Base-by-base conservation (phyloP, 176 grass and related monocot species). In the Tillandsia fasciculata region DNA sequence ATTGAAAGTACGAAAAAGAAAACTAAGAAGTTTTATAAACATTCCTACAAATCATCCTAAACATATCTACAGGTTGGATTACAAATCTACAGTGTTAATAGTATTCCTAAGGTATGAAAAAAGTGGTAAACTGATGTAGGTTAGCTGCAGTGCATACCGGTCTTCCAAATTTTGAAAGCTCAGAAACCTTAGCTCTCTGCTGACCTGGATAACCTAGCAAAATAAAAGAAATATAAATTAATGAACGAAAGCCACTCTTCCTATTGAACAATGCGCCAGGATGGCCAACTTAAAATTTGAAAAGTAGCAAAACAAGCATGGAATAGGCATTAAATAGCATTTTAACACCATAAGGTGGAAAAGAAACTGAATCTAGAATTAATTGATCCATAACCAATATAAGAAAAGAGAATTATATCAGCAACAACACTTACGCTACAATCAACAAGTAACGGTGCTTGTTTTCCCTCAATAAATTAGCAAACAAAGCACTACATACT, bases 121-220 rank as follows among this genome's bases (percentile, higher is more conserved):
- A 42, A 6, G 4, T 1, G 4, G 33, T 42, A 42, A 42, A 42
- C 33, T 42, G 3, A 42, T 42, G 5, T 42, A 42, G 33, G 33
- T 24, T 74, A 65, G 50, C 24, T 64, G 22, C 49, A 11, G 22
- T 13, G 8, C 63, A 22, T 77, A 69, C 65, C 33, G 64, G 66
- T 49, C 27, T 77, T 63, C 75, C 75, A 63, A 77, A 77, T 77
- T 77, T 69, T 69, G 66, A 54, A 26, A 69, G 13, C 20, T 77
- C 75, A 28, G 66, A 63, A n/a, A 69, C 52, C 53, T 77, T 77
- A 22, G 66, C 75, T 48, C 75, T 69, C 33, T 69, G 65, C 22
- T 69, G 52, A 26, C 66, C 75, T 57, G 75, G 75, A 69, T 50
- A 77, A 59, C 75, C 73, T 75, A 20, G 56, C n/a, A 61, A 23